Conservation (phyloP, 1,284 basidiomycete genomes). For the Vanrija humicola region DNA sequence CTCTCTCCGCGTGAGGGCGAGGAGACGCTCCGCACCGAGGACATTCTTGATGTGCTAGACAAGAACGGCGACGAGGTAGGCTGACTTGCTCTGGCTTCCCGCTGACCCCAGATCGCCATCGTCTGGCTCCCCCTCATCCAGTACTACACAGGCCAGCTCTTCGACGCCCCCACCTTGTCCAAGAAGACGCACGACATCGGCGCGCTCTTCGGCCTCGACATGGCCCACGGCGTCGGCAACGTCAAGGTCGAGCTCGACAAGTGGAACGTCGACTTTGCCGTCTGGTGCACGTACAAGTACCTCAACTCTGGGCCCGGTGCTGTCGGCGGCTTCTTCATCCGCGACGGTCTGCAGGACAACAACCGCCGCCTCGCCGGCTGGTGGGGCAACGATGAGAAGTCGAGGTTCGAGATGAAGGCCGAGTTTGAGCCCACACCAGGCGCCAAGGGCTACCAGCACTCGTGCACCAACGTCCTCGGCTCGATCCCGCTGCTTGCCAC, state of each 20-base stretch:
- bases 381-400: conserved; percentile 89
- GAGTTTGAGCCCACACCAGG: conserved; percentile 78
- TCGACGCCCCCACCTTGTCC: conserved; percentile 80
- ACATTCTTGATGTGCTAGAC: conserved; percentile 75
- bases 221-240: conserved; percentile 94
- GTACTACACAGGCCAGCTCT: conserved; percentile 96
- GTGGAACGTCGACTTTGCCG: conserved; percentile 94
- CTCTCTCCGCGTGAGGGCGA: conserved; percentile 77
- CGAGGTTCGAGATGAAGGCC: conserved; percentile 86
- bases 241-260: conserved; percentile 83
- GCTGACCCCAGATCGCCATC: conserved; percentile 62
- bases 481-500: conserved; percentile 75
- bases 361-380: conserved; percentile 77
- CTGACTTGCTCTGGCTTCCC: background rate
- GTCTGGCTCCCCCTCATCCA: conserved; percentile 89
- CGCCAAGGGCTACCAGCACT: conserved; percentile 92
- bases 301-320: conserved; percentile 93
- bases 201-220: conserved; percentile 89
- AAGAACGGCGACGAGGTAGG: conserved; percentile 58
- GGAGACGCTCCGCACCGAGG: conserved; percentile 79
- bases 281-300: conserved; percentile 98
- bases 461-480: conserved; percentile 81
- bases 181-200: conserved; percentile 73
- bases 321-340: conserved; percentile 67
- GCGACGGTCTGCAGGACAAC: conserved; percentile 40